A percentile compares a stretch with the other conserved stretches of the same genome.
These are phyloP conservation scores for Eutrema heterophyllum DNA, from an alignment of 345 rosid species.

Conservation along the genomic window DNA sequence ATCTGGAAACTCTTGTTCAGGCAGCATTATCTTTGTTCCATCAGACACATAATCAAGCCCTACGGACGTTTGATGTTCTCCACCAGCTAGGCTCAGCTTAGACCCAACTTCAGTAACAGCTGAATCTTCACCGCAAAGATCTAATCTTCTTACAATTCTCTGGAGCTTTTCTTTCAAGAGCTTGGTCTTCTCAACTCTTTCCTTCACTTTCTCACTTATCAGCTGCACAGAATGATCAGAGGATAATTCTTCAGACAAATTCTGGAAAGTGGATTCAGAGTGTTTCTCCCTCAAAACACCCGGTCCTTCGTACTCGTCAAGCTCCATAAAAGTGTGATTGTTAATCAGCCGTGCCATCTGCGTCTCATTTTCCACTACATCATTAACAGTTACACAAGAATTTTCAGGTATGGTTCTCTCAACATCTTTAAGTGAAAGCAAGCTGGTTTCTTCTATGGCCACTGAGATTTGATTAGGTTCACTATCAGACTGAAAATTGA, in stretches of 20 bases:
- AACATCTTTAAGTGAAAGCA: constrained; percentile 5
- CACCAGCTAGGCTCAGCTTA: constrained; percentile 28
- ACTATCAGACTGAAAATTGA: background rate
- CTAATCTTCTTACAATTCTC: constrained; percentile 46
- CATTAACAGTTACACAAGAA: background rate
- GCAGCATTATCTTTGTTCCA: constrained; percentile 34
- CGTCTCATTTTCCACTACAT: constrained; percentile 1
- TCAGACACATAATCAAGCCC: constrained; percentile 34
- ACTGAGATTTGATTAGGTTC: background rate
- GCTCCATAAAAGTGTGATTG: constrained; percentile 9
- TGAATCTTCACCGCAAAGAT: constrained; percentile 41
- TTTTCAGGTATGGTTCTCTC: constrained; percentile 3
- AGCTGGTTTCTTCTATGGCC: constrained; percentile 8
- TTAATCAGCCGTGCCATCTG: background rate
- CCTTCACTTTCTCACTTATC: constrained; percentile 41
- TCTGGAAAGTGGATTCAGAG: constrained; percentile 26
- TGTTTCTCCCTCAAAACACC: constrained; percentile 22
- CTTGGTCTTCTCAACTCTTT: constrained; percentile 43
- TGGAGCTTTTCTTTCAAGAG: constrained; percentile 48
- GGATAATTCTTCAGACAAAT: background rate
- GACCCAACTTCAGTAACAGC: constrained; percentile 42
- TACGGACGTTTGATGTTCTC: constrained; percentile 19
- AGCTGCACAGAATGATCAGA: constrained; percentile 14
- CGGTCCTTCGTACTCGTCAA: constrained; percentile 9
- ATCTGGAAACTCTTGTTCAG: constrained; percentile 38